Percentiles rank a stretch among this genome's conserved stretches.
phyloP scores from a whole-genome alignment of 2,329 filamentous ascomycete species.

The Nemania sp. region DNA sequence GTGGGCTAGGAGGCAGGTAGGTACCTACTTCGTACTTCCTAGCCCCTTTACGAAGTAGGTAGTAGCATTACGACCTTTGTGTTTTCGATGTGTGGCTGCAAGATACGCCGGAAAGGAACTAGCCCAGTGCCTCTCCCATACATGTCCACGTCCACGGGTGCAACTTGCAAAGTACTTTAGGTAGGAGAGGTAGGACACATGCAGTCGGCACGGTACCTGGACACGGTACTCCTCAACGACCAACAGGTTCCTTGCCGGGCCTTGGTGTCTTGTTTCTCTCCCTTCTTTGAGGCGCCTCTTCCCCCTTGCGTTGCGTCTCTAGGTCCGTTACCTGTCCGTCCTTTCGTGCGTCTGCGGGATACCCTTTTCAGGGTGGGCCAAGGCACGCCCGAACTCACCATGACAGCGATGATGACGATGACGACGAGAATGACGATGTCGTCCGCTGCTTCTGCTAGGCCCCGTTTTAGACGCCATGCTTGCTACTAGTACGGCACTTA shows the following conservation, averaged over 20 bases:
- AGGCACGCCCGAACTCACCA: neutral
- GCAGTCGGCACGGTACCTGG: no score
- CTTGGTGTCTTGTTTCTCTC: conserved; percentile 29
- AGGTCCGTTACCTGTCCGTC: no score
- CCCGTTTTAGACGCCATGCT: neutral
- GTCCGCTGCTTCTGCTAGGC: neutral
- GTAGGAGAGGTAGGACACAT: no score
- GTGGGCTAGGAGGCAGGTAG: neutral
- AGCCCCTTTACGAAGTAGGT: no score
- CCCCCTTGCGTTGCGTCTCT: conserved; percentile 12
- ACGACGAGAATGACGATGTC: neutral
- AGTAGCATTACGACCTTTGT: conserved; percentile 10
- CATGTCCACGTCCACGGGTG: conserved; percentile 23
- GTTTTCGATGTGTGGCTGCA: conserved; percentile 30
- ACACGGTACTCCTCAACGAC: no score
- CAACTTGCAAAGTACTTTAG: no score
- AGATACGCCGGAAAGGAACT: conserved; percentile 36
- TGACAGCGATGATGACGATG: no score
- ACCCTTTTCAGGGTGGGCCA: conserved; percentile 32
- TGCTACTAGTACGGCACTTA: neutral
- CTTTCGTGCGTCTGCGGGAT: conserved; percentile 32
- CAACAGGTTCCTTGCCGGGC: neutral
- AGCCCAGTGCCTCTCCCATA: conserved; percentile 26
- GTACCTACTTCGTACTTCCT: neutral
- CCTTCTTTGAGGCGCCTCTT: neutral